Evolutionary conservation across 1,284 basidiomycete species (phyloP), one percentile per base, ranked within the genome.

Genomic region (Thelephora terrestris): DNA sequence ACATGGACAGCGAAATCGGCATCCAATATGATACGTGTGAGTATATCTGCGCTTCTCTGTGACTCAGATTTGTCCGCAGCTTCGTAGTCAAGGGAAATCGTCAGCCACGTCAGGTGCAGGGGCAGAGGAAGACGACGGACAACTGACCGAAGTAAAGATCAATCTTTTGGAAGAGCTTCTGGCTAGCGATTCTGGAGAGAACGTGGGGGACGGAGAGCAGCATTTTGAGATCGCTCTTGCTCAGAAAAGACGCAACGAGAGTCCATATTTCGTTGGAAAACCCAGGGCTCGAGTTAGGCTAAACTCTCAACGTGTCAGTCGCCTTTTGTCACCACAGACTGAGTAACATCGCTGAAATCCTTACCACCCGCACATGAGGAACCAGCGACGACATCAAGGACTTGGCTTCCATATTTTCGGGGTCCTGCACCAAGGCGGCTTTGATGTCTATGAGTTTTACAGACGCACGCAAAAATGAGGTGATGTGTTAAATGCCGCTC

Each of bases 261-360:
- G 78, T 70, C 82, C 82, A 85, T 49, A 85, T 75, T 62, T 85
- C 82, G 12, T 70, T 70, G 3, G 81, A 84, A 56, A 85, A 77
- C 29, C 65, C 66, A 29, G 70, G 71, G 37, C 57, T 49, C 25
- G 54, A 48, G 47, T 58, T 50, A 45, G 56, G 51, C 45, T 55
- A 49, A 20, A 45, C 24, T 50, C 54, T 50, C 12, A 46, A 37
- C 25, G 37, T 37, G 37, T 39, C 45, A 25, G 42, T 32, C 35
- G 23, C 24, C 32, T 34, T n/a, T 17, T 18, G 29, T 32, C 32
- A 55, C 32, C 17, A 49, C 46, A 23, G 53, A 47, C 53, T 57
- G 51, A 45, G 48, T 48, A 32, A 12, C 5, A 9, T 27, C 9
- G 25, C 9, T 27, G 25, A 9, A 27, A 32, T 32, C 29, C 29